These are phyloP conservation scores for Sporothrix brasiliensis DNA, from an alignment of 2,329 filamentous ascomycete genomes.

Conservation along the genomic window DNA sequence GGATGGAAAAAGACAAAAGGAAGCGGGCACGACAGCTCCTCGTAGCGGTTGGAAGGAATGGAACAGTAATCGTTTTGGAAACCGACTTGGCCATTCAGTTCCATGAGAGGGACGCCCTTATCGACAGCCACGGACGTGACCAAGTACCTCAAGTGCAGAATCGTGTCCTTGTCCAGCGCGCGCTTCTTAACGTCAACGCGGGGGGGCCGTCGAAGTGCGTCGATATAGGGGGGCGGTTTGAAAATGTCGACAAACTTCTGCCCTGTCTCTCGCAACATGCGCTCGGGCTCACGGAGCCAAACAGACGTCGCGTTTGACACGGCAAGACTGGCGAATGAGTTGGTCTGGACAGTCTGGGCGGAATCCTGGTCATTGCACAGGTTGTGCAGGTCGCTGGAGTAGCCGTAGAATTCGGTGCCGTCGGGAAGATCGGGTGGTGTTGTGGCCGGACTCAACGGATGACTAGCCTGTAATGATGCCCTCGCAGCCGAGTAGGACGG, in stretches of 20 bases:
- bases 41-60: conserved; percentile 67
- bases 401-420: conserved; percentile 67
- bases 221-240: conserved; percentile 52
- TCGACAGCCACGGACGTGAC: conserved; percentile 55
- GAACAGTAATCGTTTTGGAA: conserved; percentile 73
- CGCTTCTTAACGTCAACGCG: conserved; percentile 58
- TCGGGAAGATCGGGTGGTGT: conserved; percentile 68
- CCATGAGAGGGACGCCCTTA: conserved; percentile 61
- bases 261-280: conserved; percentile 68
- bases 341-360: conserved; percentile 65
- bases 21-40: conserved; percentile 63
- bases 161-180: conserved; percentile 51
- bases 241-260: conserved; percentile 71
- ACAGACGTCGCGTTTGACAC: conserved; percentile 73
- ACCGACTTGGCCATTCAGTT: conserved; percentile 78
- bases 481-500: conserved; percentile 67
- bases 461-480: conserved; percentile 48
- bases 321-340: conserved; percentile 74
- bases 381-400: conserved; percentile 74
- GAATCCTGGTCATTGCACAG: conserved; percentile 66
- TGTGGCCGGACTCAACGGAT: conserved; percentile 75
- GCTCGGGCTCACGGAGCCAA: conserved; percentile 77
- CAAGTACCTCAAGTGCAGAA: conserved; percentile 72
- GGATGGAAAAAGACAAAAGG: conserved; percentile 89
- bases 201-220: conserved; percentile 49